phyloP scores from a whole-genome alignment of 2,329 filamentous ascomycete genomes.

The Lachnellula arida region DNA sequence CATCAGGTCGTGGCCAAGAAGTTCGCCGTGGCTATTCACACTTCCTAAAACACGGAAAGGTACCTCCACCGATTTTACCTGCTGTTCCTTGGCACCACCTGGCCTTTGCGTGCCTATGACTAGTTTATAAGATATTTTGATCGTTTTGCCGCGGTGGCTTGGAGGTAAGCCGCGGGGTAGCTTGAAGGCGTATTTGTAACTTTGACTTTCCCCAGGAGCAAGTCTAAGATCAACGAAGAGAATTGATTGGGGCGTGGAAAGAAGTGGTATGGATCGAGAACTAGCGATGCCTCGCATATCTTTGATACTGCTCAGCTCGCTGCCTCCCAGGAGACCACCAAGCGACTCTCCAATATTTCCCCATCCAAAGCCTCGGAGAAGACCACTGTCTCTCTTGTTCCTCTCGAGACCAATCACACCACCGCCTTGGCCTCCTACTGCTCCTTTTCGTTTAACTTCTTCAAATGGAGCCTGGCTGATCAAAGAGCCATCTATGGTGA shows the following conservation, averaged over 20 bases:
- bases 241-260: conserved; percentile 94
- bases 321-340: conserved; percentile 78
- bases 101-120: conserved; percentile 88
- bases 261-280: conserved; percentile 79
- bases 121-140: conserved; percentile 89
- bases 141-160: conserved; percentile 83
- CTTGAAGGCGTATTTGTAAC: conserved; percentile 81
- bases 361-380: conserved; percentile 84
- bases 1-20: conserved; percentile 91
- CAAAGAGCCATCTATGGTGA: conserved; percentile 85
- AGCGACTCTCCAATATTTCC: conserved; percentile 82
- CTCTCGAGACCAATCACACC: conserved; percentile 77
- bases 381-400: conserved; percentile 68
- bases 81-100: conserved; percentile 71
- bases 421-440: conserved; percentile 80
- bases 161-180: conserved; percentile 88
- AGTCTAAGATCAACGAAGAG: conserved; percentile 90
- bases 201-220: conserved; percentile 80
- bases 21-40: conserved; percentile 82
- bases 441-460: conserved; percentile 90
- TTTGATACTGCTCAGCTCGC: conserved; percentile 87
- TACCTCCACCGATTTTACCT: conserved; percentile 84
- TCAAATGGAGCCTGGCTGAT: conserved; percentile 89
- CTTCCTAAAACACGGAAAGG: conserved; percentile 92
- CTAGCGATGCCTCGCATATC: conserved; percentile 89